phyloP scores from a whole-genome alignment of 2,329 filamentous ascomycete genomes.

The Didymella exigua region DNA sequence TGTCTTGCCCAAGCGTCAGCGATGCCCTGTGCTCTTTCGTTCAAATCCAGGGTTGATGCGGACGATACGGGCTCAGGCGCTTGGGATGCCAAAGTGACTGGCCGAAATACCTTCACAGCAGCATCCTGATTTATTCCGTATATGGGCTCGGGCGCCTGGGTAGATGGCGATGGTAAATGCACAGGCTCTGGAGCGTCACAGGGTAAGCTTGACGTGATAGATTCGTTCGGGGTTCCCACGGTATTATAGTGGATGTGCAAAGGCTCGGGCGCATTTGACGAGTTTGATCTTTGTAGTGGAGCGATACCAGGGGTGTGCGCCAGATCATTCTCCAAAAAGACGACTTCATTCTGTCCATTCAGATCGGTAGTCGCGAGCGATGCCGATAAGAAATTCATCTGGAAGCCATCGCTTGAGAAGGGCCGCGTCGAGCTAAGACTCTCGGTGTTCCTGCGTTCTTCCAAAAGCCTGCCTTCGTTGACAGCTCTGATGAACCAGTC shows the following conservation, averaged over 20 bases:
- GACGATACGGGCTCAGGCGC: neutral
- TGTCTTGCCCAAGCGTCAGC: slow-evolving; percentile 1
- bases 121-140: neutral
- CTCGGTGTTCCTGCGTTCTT: slow-evolving; percentile 21
- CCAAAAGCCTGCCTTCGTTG: slow-evolving; percentile 38
- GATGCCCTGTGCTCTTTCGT: neutral
- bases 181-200: neutral
- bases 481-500: slow-evolving; percentile 41
- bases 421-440: slow-evolving; percentile 9
- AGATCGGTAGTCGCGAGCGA: neutral
- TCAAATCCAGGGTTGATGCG: neutral
- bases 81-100: neutral
- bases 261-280: slow-evolving; percentile 7
- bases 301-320: neutral
- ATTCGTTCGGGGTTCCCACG: neutral
- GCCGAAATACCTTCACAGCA: neutral
- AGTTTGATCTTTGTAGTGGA: slow-evolving; percentile 2
- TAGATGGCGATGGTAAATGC: neutral
- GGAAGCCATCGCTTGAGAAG: slow-evolving; percentile 9
- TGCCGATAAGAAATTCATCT: neutral
- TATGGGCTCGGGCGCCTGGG: neutral
- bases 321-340: neutral
- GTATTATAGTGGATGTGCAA: neutral
- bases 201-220: neutral
- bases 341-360: neutral